These are phyloP conservation scores for Colletotrichum gloeosporioides DNA, from an alignment of 2,329 filamentous ascomycete species.

Conservation along the genomic window DNA sequence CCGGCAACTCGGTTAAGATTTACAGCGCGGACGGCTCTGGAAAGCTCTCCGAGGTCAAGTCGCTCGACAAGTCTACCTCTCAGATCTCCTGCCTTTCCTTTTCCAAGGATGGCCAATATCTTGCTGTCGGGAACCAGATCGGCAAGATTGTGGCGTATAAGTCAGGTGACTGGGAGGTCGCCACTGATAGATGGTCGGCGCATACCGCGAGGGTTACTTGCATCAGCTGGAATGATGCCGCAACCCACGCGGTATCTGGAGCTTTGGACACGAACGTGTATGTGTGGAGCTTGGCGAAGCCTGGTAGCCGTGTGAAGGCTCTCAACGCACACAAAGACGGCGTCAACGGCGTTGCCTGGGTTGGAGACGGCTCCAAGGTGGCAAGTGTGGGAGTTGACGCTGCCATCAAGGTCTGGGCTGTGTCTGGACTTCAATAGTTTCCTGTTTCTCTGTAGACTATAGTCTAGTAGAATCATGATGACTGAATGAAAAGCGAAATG, in stretches of 20 bases:
- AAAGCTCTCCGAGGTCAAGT: slow-evolving; percentile 57
- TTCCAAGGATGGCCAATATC: slow-evolving; percentile 74
- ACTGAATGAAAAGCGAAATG: slow-evolving; percentile 3
- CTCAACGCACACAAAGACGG: slow-evolving; percentile 95
- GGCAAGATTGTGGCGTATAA: slow-evolving; percentile 90
- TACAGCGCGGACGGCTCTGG: slow-evolving; percentile 68
- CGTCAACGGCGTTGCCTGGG: slow-evolving; percentile 86
- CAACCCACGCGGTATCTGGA: slow-evolving; percentile 82
- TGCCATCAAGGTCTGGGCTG: slow-evolving; percentile 86
- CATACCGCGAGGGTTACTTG: slow-evolving; percentile 64
- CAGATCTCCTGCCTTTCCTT: slow-evolving; percentile 84
- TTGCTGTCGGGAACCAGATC: slow-evolving; percentile 82
- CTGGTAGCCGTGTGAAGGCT: slow-evolving; percentile 83
- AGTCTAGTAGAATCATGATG: neutral
- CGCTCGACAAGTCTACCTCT: slow-evolving; percentile 72
- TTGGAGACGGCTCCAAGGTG: slow-evolving; percentile 67
- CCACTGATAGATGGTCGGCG: slow-evolving; percentile 75
- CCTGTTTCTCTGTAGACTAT: neutral
- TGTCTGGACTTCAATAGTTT: slow-evolving; percentile 57
- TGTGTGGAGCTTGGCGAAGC: slow-evolving; percentile 86
- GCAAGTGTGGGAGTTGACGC: slow-evolving; percentile 87
- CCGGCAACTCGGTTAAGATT: slow-evolving; percentile 75
- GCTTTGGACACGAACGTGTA: slow-evolving; percentile 90
- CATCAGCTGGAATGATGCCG: slow-evolving; percentile 78
- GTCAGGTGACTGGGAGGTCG: slow-evolving; percentile 68